Conservation (phyloP, 345 rosid species). For the Citrus cavaleriei region DNA sequence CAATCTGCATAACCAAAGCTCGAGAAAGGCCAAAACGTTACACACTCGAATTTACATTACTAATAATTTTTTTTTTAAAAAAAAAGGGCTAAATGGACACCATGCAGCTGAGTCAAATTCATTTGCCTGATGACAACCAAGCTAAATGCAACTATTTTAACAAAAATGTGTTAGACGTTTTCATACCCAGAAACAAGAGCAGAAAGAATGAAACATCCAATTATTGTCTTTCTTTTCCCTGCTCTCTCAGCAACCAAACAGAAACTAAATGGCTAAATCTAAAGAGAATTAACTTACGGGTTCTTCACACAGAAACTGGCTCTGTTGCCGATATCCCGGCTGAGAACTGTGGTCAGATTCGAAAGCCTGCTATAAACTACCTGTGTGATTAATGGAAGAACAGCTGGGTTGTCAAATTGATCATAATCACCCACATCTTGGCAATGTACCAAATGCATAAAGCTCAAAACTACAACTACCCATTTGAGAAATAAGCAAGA, state of each 20-base stretch:
- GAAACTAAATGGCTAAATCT: not conserved
- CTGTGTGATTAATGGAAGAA: conserved; percentile 44
- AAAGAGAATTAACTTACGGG: conserved; percentile 44
- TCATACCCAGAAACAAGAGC: conserved; percentile 6
- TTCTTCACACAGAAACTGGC: conserved; percentile 72
- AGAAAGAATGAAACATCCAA: not conserved
- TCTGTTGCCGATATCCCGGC: conserved; percentile 37
- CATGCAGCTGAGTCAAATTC: not conserved
- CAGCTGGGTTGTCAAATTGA: conserved; percentile 45
- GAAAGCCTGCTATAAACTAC: conserved; percentile 42
- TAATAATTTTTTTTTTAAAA: not conserved
- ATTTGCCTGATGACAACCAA: not conserved
- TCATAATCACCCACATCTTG: conserved; percentile 48
- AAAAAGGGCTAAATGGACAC: not conserved
- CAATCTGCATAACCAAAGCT: not conserved
- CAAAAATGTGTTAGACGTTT: not conserved
- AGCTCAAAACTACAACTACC: conserved; percentile 38
- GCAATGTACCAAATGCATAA: conserved; percentile 28
- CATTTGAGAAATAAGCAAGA: conserved; percentile 35
- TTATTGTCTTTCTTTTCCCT: not conserved
- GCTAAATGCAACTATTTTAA: not conserved
- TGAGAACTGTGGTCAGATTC: conserved; percentile 52
- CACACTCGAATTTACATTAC: not conserved
- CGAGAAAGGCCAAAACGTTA: not conserved
- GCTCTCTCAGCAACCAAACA: not conserved